Evolutionary conservation across 257 asterid species (phyloP).

Genomic region (Penstemon barbatus): DNA sequence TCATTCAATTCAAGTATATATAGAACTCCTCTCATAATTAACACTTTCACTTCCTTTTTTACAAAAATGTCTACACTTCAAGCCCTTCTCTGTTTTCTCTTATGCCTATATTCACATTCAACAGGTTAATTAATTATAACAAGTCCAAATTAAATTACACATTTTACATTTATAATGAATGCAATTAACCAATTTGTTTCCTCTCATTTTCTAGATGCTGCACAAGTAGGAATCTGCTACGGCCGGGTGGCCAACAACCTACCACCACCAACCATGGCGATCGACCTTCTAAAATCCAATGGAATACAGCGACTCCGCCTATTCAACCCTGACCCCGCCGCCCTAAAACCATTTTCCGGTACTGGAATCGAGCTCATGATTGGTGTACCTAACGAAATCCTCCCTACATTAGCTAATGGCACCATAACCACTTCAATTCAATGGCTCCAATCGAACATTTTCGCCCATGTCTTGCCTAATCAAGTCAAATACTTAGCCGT

Average conservation of each 20-base stretch:
- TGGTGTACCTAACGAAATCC: constrained; percentile 74
- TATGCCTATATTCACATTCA: constrained; percentile 25
- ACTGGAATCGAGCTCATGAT: constrained; percentile 55
- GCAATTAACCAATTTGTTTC: neutral
- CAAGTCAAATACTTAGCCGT: constrained; percentile 62
- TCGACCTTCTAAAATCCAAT: constrained; percentile 49
- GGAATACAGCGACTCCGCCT: constrained; percentile 50
- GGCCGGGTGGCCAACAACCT: constrained; percentile 58
- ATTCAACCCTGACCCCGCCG: constrained; percentile 56
- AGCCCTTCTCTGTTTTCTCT: constrained; percentile 12
- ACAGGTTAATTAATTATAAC: constrained; percentile 16
- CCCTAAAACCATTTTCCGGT: constrained; percentile 52
- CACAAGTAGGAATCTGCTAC: constrained; percentile 71
- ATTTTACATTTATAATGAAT: neutral
- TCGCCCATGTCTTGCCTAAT: constrained; percentile 40
- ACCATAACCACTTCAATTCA: constrained; percentile 34
- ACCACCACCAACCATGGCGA: constrained; percentile 47
- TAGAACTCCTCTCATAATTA: neutral
- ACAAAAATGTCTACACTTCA: constrained; percentile 17
- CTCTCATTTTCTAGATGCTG: constrained; percentile 32
- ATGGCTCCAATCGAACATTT: constrained; percentile 62
- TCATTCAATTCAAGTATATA: constrained; percentile 15
- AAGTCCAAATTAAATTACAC: neutral
- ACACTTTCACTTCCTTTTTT: neutral
- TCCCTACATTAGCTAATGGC: constrained; percentile 58